A percentile compares a stretch with the other conserved stretches of the same genome.
Evolutionary conservation across 2,329 filamentous ascomycete genomes (phyloP).

Genomic region (Xylaria sp.): DNA sequence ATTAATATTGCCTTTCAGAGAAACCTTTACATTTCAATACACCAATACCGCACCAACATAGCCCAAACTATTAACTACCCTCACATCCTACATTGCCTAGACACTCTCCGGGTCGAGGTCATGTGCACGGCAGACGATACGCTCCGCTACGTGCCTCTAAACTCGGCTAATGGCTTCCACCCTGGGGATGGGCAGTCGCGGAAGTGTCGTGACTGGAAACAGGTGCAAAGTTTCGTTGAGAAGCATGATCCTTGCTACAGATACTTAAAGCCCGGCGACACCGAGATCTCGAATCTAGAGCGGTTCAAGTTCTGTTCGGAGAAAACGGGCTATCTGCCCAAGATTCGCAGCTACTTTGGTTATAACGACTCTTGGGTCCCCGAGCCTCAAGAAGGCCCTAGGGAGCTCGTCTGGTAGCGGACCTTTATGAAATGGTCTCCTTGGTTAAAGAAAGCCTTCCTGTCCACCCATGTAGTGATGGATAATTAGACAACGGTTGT

Average conservation of each 20-base stretch:
- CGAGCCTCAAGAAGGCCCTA: background rate
- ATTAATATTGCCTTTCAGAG: background rate
- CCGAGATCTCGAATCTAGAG: background rate
- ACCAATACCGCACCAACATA: background rate
- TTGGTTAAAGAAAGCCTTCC: too few relatives aligned
- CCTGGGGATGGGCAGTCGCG: background rate
- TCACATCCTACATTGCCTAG: background rate
- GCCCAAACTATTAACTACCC: background rate
- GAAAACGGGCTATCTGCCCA: background rate
- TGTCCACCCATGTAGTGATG: too few relatives aligned
- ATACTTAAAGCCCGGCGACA: background rate
- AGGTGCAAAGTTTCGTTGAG: background rate
- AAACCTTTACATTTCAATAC: background rate
- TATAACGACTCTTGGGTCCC: background rate
- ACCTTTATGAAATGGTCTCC: too few relatives aligned
- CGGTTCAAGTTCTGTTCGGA: background rate
- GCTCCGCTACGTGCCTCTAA: background rate
- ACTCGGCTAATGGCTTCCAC: background rate
- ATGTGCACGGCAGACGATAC: background rate
- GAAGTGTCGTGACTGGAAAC: background rate
- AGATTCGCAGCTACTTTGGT: background rate
- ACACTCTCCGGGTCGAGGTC: background rate
- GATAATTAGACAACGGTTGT: too few relatives aligned
- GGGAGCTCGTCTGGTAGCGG: background rate
- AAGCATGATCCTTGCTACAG: background rate